phyloP scores from a whole-genome alignment of 306 rosid species.

The Prunus salicina region DNA sequence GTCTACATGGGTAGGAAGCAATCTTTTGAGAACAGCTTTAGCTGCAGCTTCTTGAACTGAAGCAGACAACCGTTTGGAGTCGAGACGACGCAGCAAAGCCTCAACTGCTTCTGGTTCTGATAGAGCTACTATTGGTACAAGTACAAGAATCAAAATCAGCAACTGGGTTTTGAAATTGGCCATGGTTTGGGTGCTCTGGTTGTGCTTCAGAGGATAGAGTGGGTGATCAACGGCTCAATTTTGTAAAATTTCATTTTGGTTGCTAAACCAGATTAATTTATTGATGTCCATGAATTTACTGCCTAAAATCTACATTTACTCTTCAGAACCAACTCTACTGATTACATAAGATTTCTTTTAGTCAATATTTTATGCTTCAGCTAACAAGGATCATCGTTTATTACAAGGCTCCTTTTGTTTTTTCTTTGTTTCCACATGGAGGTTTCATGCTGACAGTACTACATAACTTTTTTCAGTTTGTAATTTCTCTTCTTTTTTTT shows the following conservation, averaged over 20 bases:
- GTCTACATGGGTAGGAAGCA: constrained; percentile 67
- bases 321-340: too few relatives aligned
- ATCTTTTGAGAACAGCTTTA: constrained; percentile 47
- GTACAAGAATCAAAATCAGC: constrained; percentile 36
- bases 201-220: neutral
- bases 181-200: constrained; percentile 21
- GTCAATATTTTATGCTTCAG: too few relatives aligned
- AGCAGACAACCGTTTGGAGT: constrained; percentile 56
- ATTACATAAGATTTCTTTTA: too few relatives aligned
- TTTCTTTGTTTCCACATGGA: neutral
- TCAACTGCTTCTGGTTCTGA: constrained; percentile 48
- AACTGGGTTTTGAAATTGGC: constrained; percentile 36
- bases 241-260: neutral
- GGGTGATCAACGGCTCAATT: neutral
- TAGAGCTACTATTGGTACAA: constrained; percentile 30
- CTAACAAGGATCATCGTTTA: neutral
- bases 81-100: constrained; percentile 63
- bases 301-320: too few relatives aligned
- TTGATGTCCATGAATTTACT: too few relatives aligned
- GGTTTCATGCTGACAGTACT: neutral
- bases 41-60: constrained; percentile 83
- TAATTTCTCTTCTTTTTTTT: neutral
- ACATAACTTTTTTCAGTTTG: neutral
- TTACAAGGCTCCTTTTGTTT: neutral
- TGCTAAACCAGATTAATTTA: too few relatives aligned